Percentiles rank a stretch among this genome's conserved stretches.
phyloP scores from a whole-genome alignment of 371 early-diverging fungal genomes.

The Cokeromyces recurvatus region DNA sequence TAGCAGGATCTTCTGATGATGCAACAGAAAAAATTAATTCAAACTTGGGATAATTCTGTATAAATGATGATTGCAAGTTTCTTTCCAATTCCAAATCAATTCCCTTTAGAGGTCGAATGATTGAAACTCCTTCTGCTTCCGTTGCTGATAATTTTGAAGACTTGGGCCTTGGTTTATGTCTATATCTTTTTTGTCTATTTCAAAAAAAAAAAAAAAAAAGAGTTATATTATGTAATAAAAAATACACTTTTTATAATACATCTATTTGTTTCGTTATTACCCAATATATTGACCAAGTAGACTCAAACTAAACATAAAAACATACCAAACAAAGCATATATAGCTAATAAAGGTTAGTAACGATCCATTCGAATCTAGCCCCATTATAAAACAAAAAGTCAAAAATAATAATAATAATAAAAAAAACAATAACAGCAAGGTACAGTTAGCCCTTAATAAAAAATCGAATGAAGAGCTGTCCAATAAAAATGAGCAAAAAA shows the following conservation, averaged over 20 bases:
- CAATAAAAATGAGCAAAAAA: conserved; percentile 1
- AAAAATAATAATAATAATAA: no score
- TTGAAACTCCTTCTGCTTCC: conserved; percentile 67
- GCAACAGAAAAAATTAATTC: conserved; percentile 89
- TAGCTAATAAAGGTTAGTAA: conserved; percentile 2
- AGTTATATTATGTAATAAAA: no score
- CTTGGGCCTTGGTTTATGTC: conserved; percentile 29
- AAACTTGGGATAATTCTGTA: conserved; percentile 75
- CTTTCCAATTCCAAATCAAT: conserved; percentile 75
- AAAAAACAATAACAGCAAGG: no score
- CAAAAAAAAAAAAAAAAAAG: background rate
- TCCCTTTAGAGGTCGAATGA: conserved; percentile 91
- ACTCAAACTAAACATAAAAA: conserved; percentile 37
- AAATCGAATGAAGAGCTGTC: no score
- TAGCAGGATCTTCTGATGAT: conserved; percentile 68
- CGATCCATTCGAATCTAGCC: no score
- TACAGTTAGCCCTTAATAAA: no score
- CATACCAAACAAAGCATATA: conserved; percentile 27
- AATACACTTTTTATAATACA: background rate
- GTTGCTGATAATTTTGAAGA: conserved; percentile 40
- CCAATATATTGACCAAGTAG: conserved; percentile 40
- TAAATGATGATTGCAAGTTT: conserved; percentile 79
- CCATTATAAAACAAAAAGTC: no score
- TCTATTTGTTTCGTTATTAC: conserved; percentile 28
- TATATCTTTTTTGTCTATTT: conserved; percentile 49